phyloP scores from a whole-genome alignment of 1,284 basidiomycete species.

The Austroboletus novae-zelandiae region DNA sequence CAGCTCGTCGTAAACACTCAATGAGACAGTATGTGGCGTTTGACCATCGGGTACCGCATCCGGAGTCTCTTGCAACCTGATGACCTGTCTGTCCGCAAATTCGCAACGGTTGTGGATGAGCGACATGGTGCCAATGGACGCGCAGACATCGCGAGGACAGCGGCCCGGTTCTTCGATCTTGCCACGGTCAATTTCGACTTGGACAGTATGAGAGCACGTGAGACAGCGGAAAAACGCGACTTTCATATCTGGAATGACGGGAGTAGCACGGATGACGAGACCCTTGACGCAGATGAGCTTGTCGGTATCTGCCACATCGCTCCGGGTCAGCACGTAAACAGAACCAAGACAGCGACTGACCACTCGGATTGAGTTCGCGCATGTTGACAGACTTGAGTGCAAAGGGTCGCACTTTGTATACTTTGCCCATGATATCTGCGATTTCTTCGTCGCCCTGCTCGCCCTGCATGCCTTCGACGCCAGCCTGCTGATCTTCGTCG shows the following conservation, averaged over 20 bases:
- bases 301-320: slow-evolving; percentile 76
- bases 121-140: slow-evolving; percentile 84
- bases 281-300: slow-evolving; percentile 96
- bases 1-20: slow-evolving; percentile 96
- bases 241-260: slow-evolving; percentile 99
- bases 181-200: slow-evolving; percentile 94
- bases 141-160: slow-evolving; percentile 93
- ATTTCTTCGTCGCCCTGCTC: slow-evolving; percentile 76
- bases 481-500: slow-evolving; percentile 72
- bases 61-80: slow-evolving; percentile 95
- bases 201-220: slow-evolving; percentile 93
- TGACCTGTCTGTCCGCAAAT: slow-evolving; percentile 94
- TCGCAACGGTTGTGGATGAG: slow-evolving; percentile 97
- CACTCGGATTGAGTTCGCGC: slow-evolving; percentile 87
- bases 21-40: slow-evolving; percentile 94
- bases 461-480: slow-evolving; percentile 67
- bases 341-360: slow-evolving; percentile 40
- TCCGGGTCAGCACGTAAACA: slow-evolving; percentile 2
- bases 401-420: slow-evolving; percentile 93
- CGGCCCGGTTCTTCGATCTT: slow-evolving; percentile 90
- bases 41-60: slow-evolving; percentile 98
- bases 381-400: slow-evolving; percentile 84
- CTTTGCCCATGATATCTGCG: slow-evolving; percentile 72
- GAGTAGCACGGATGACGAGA: slow-evolving; percentile 94
- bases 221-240: slow-evolving; percentile 97